phyloP scores from a whole-genome alignment of 768 basidiomycete genomes.

The Lactarius psammicola region DNA sequence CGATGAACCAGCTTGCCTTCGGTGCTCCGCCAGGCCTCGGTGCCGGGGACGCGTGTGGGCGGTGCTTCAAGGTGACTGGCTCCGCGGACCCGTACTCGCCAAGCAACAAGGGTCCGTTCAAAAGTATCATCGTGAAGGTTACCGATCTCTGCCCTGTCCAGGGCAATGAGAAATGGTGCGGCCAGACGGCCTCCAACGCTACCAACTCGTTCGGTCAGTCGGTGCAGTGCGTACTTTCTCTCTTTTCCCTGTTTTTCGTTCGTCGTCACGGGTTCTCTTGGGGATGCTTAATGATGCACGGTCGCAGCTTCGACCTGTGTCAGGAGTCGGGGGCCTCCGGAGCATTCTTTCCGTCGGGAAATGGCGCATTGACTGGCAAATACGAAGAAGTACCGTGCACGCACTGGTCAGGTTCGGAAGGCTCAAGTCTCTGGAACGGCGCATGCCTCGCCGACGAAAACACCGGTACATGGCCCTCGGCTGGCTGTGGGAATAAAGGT shows the following conservation, averaged over 20 bases:
- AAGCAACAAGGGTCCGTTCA: conserved; percentile 49
- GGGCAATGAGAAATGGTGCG: conserved; percentile 55
- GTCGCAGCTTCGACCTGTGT: conserved; percentile 58
- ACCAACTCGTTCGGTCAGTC: conserved; percentile 42
- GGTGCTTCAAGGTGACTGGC: conserved; percentile 57
- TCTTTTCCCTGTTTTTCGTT: background rate
- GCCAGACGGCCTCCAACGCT: conserved; percentile 44
- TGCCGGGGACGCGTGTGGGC: conserved; percentile 59
- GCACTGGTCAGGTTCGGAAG: conserved; percentile 43
- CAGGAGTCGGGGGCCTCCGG: conserved; percentile 51
- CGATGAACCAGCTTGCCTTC: conserved; percentile 56
- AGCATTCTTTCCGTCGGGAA: conserved; percentile 55
- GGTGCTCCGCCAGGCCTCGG: conserved; percentile 51
- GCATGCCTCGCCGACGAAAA: conserved; percentile 51
- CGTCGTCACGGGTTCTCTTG: too few relatives aligned
- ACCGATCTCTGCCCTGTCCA: conserved; percentile 45
- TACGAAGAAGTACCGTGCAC: too few relatives aligned
- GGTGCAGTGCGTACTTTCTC: conserved; percentile 46
- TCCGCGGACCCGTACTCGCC: conserved; percentile 53
- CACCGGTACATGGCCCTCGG: conserved; percentile 50
- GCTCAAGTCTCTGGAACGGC: conserved; percentile 46
- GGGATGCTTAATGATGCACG: background rate
- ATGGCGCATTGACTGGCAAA: conserved; percentile 54
- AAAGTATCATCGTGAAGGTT: conserved; percentile 53
- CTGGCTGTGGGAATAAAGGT: conserved; percentile 59